Base-by-base conservation (phyloP, 2,329 filamentous ascomycete species). In the Rugonectria rugulosa region DNA sequence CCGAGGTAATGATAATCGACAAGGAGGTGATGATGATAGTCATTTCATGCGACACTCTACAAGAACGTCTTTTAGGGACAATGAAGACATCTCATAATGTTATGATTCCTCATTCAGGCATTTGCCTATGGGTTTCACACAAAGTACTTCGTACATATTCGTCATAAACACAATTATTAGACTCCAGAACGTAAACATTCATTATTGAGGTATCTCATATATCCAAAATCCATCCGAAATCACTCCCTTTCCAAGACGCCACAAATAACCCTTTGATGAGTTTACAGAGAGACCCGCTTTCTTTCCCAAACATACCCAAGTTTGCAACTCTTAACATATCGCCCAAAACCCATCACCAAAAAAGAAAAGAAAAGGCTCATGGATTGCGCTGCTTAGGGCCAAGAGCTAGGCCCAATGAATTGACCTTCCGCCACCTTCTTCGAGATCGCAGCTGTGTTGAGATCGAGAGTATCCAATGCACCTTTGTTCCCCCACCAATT, bases 401-500 rank as follows among this genome's bases (percentile, higher is more conserved):
- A 83, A 11, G 67, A 67, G 12, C 70, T 71, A 4, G 83, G 82
- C 31, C 83, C 83, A 70, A 86, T 82, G 3, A 71, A 80, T 61
- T 80, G 70, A 2, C 80, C 80, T 1, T 73, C 64, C 6, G 73
- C 61, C 6, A 82, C 67, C 5, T 66, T 65, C 38, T 68, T 75
- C 59, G 77, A 75, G 56, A 83, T 73, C 2, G 82, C 79, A n/a
- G 64, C 60, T 5, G 69, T 73, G 17, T 58, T 58, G 60, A 75
- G 74, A 61, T 85, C 83, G 47, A 81, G 65, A 4, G 81, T 86
- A 24, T 75, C 57, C 40, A 77, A 66, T 3, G 77, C 77, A 6
- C 72, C 76, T 17, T 74, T 69, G 58, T 88, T 88, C 9, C 85
- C 85, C 75, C 83, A 88, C 86, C 89, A 91, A 9, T 77, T 66